A percentile compares a stretch with the other conserved stretches of the same genome.
phyloP scores from a whole-genome alignment of 2,329 filamentous ascomycete species.

The Purpureocillium takamizusanense region DNA sequence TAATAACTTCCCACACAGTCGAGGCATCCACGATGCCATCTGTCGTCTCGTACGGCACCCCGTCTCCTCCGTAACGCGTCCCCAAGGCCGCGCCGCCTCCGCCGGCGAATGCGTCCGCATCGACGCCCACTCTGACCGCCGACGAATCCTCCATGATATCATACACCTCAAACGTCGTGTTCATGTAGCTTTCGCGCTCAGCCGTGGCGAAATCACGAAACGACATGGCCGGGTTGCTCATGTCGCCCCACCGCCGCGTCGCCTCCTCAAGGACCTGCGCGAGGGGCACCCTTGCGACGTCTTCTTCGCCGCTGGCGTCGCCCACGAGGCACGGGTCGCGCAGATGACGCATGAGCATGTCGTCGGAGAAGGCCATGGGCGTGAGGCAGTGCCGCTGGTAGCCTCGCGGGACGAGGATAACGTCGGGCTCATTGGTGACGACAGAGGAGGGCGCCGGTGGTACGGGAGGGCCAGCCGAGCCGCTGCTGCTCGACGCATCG shows the following conservation, averaged over 20 bases:
- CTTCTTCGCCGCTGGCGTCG: neutral
- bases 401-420: constrained; percentile 3
- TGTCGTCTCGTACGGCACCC: constrained; percentile 12
- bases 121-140: constrained; percentile 21
- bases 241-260: constrained; percentile 21
- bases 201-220: constrained; percentile 25
- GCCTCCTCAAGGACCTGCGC: constrained; percentile 23
- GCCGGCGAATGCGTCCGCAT: constrained; percentile 11
- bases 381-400: constrained; percentile 7
- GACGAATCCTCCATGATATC: constrained; percentile 40
- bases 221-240: constrained; percentile 16
- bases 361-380: constrained; percentile 26
- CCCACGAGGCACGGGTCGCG: constrained; percentile 30
- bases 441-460: too few relatives aligned
- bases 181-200: constrained; percentile 30
- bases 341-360: constrained; percentile 30
- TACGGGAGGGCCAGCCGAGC: too few relatives aligned
- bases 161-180: constrained; percentile 48
- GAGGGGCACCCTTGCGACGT: neutral
- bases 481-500: constrained; percentile 4
- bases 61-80: constrained; percentile 14
- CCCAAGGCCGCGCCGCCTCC: constrained; percentile 8
- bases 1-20: constrained; percentile 32
- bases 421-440: neutral
- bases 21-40: constrained; percentile 26